phyloP scores from a whole-genome alignment of 805 yeast genomes.

The Candida boleticola region DNA sequence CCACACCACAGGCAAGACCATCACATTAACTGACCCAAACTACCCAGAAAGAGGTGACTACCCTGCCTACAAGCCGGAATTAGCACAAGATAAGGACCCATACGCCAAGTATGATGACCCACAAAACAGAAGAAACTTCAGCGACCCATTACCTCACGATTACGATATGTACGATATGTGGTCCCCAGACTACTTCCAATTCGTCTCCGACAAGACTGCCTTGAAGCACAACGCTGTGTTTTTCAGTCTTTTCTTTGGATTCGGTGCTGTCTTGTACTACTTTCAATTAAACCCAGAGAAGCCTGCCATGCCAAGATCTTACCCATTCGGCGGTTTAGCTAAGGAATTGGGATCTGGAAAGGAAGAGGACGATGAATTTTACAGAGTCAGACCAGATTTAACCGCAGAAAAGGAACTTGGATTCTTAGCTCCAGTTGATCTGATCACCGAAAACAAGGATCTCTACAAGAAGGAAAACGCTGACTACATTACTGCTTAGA shows the following conservation, averaged over 20 bases:
- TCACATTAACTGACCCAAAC: constrained; percentile 39
- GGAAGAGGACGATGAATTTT: constrained; percentile 42
- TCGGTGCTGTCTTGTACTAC: constrained; percentile 43
- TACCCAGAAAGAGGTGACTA: constrained; percentile 54
- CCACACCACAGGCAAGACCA: constrained; percentile 37
- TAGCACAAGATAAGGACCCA: constrained; percentile 68
- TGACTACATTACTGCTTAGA: constrained; percentile 32
- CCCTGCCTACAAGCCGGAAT: constrained; percentile 56
- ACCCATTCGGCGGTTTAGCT: constrained; percentile 74
- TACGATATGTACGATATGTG: constrained; percentile 78
- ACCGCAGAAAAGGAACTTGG: constrained; percentile 38
- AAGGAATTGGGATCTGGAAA: constrained; percentile 66
- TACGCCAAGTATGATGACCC: constrained; percentile 73
- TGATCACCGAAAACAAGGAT: constrained; percentile 25
- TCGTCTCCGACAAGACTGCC: constrained; percentile 61
- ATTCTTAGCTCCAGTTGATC: constrained; percentile 30
- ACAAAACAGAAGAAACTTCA: constrained; percentile 75
- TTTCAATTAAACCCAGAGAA: constrained; percentile 58
- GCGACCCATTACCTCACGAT: constrained; percentile 68
- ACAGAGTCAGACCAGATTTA: constrained; percentile 40
- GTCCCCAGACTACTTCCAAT: constrained; percentile 76
- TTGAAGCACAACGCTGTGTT: constrained; percentile 54
- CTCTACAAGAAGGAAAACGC: constrained; percentile 35
- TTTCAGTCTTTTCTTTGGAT: constrained; percentile 36
- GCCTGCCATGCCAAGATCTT: constrained; percentile 74